phyloP scores from a whole-genome alignment of 768 basidiomycete species.

The Favolaschia claudopus region DNA sequence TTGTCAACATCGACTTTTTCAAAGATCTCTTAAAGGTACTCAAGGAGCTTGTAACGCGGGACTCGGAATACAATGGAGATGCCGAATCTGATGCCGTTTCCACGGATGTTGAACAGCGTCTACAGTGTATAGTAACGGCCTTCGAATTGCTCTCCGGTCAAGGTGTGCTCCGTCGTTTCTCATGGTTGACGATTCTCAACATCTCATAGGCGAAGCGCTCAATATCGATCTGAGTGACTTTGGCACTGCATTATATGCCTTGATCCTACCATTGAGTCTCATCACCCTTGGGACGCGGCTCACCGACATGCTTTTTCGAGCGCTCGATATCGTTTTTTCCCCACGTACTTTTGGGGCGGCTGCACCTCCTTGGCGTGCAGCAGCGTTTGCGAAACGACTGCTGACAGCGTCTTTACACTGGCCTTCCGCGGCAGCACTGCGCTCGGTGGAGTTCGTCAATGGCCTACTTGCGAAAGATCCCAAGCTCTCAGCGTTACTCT shows the following conservation, averaged over 20 bases:
- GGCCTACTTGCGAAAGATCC: slow-evolving; percentile 78
- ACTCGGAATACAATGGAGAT: slow-evolving; percentile 49
- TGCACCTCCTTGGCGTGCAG: slow-evolving; percentile 76
- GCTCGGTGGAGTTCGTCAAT: slow-evolving; percentile 77
- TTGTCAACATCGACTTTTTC: slow-evolving; percentile 99
- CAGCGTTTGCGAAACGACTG: slow-evolving; percentile 95
- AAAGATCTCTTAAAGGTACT: slow-evolving; percentile 90
- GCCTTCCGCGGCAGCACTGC: slow-evolving; percentile 70
- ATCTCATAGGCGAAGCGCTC: slow-evolving; percentile 85
- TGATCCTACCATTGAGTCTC: slow-evolving; percentile 79
- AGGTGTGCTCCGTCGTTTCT: slow-evolving; percentile 56
- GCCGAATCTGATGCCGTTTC: slow-evolving; percentile 38
- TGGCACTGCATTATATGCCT: slow-evolving; percentile 80
- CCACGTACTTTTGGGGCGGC: slow-evolving; percentile 64
- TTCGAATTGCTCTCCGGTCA: slow-evolving; percentile 97
- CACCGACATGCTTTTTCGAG: slow-evolving; percentile 85
- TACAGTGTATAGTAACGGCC: slow-evolving; percentile 94
- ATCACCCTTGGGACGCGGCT: slow-evolving; percentile 61
- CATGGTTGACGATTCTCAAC: slow-evolving; percentile 9
- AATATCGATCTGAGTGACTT: slow-evolving; percentile 95
- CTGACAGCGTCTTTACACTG: slow-evolving; percentile 83
- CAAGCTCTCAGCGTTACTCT: slow-evolving; percentile 83
- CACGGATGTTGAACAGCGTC: slow-evolving; percentile 60
- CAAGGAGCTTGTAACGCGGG: slow-evolving; percentile 73
- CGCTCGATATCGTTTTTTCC: slow-evolving; percentile 83